Percentiles rank a stretch among this genome's conserved stretches.
phyloP scores from a whole-genome alignment of 2,329 filamentous ascomycete species.

The Cladosporium cucumerinum region DNA sequence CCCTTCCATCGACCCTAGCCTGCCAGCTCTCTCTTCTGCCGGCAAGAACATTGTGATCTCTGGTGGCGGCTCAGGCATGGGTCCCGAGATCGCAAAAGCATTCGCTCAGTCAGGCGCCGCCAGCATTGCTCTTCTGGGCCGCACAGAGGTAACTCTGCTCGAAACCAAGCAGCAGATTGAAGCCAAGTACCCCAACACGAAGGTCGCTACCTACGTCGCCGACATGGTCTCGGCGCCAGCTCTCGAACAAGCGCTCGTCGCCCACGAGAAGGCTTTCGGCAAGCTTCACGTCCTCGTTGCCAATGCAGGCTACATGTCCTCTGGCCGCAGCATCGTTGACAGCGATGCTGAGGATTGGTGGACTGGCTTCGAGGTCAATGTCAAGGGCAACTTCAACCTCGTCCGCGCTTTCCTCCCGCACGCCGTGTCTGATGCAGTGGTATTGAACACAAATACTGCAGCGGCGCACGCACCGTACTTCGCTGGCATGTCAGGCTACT shows the following conservation, averaged over 20 bases:
- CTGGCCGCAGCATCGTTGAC: neutral
- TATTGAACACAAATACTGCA: conserved; percentile 16
- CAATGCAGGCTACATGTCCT: conserved; percentile 10
- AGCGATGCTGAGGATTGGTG: conserved; percentile 9
- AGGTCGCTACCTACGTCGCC: conserved; percentile 19
- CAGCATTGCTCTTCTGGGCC: conserved; percentile 19
- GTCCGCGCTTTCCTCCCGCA: conserved; percentile 16
- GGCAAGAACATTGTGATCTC: conserved; percentile 40
- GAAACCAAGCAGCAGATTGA: conserved; percentile 16
- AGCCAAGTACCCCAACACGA: neutral
- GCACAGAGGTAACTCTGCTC: conserved; percentile 9
- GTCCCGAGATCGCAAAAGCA: conserved; percentile 16
- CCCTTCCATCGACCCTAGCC: conserved; percentile 38
- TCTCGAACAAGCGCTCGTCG: conserved; percentile 12
- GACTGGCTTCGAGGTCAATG: conserved; percentile 18
- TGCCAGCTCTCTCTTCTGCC: conserved; percentile 40
- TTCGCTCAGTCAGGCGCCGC: conserved; percentile 20
- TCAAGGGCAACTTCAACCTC: conserved; percentile 17
- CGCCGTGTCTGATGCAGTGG: conserved; percentile 11
- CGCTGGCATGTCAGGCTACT: conserved; percentile 30
- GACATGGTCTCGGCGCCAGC: conserved; percentile 14
- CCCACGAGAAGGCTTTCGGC: neutral
- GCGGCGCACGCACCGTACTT: conserved; percentile 24
- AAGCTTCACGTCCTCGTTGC: conserved; percentile 18
- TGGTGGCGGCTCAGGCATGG: conserved; percentile 21